A percentile compares a stretch with the other conserved stretches of the same genome.
phyloP scores from a whole-genome alignment of 1,139 yeast genomes.

The Pichia terricola region DNA sequence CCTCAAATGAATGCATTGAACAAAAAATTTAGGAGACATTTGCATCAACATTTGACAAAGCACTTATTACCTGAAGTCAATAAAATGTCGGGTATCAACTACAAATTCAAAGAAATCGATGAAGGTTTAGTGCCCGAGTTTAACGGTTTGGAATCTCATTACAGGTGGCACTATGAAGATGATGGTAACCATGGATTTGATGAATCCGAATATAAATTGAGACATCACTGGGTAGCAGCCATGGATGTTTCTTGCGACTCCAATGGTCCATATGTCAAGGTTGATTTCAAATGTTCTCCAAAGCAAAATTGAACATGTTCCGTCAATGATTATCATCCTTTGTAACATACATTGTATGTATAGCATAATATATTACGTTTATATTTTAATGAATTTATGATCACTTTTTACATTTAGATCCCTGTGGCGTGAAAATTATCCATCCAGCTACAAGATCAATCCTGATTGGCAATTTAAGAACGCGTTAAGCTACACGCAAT shows the following conservation, averaged over 20 bases:
- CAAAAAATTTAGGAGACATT: conserved; percentile 61
- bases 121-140: conserved; percentile 29
- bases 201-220: conserved; percentile 32
- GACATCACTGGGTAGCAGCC: conserved; percentile 49
- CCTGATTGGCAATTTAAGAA: too few relatives aligned
- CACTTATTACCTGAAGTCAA: conserved; percentile 61
- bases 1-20: conserved; percentile 65
- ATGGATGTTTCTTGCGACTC: conserved; percentile 44
- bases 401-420: too few relatives aligned
- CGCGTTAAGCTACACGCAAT: too few relatives aligned
- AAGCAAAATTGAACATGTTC: neutral
- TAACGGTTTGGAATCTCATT: conserved; percentile 21
- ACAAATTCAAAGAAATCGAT: conserved; percentile 22
- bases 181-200: conserved; percentile 43
- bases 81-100: conserved; percentile 42
- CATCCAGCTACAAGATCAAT: too few relatives aligned
- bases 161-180: conserved; percentile 42
- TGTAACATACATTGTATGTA: neutral
- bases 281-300: conserved; percentile 30
- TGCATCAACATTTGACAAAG: conserved; percentile 66
- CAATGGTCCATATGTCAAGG: conserved; percentile 44
- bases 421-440: too few relatives aligned
- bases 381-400: neutral
- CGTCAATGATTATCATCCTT: neutral
- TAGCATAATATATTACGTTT: neutral